Conservation (phyloP, 768 basidiomycete species). For the Kwoniella botswanensis region DNA sequence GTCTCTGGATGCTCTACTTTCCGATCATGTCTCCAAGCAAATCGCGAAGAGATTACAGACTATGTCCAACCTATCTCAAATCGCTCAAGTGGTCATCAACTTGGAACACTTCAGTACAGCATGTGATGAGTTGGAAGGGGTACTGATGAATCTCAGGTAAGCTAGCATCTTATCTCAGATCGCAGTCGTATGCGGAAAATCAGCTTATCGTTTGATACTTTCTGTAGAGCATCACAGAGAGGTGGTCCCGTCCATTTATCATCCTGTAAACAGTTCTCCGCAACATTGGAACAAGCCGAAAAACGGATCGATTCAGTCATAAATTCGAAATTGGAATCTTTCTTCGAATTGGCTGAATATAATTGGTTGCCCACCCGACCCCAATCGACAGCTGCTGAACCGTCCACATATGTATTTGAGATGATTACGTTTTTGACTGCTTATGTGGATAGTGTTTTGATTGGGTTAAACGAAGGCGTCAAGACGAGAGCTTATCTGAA, state of each 20-base stretch:
- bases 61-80: conserved; percentile 82
- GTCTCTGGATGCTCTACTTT: conserved; percentile 85
- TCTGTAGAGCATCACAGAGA: conserved; percentile 73
- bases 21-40: conserved; percentile 69
- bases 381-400: conserved; percentile 63
- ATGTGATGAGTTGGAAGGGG: conserved; percentile 80
- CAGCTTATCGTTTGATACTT: neutral
- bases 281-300: conserved; percentile 71
- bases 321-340: conserved; percentile 88
- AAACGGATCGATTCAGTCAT: conserved; percentile 80
- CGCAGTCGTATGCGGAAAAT: neutral
- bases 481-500: conserved; percentile 88
- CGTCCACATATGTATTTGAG: conserved; percentile 93
- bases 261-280: conserved; percentile 68
- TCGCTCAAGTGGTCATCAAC: conserved; percentile 90
- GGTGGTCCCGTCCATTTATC: conserved; percentile 78
- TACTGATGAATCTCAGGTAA: conserved; percentile 79
- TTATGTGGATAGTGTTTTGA: conserved; percentile 76
- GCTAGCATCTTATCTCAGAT: conserved; percentile 24
- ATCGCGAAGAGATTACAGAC: conserved; percentile 74
- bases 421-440: conserved; percentile 95
- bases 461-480: conserved; percentile 78
- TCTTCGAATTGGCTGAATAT: conserved; percentile 93
- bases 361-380: conserved; percentile 75
- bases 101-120: conserved; percentile 87